Evolutionary conservation across 768 basidiomycete genomes (phyloP), one percentile per base, ranked within the genome.

Genomic region (Podaxis sp.): DNA sequence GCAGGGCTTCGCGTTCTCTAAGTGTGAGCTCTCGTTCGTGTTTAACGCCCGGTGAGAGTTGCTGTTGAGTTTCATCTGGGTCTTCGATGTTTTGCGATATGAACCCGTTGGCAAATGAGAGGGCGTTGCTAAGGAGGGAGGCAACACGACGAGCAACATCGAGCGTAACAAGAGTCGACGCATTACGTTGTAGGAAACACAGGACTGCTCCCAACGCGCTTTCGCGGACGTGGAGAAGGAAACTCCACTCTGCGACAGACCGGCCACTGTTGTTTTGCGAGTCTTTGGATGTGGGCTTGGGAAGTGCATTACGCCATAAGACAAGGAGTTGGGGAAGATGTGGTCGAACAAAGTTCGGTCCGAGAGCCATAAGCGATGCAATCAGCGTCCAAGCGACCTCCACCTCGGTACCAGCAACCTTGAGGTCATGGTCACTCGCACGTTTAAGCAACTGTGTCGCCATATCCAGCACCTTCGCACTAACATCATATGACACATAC

Each of bases 351-450:
- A 98, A 97, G 66, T 93, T 91, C 2, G 91, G 93, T 0, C 95
- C 96, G 5, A 97, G 85, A 2, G 89, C 83, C 91, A 98, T 94
- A 28, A 98, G 75, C 0, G 94, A 88, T 0, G 91, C 87, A 57
- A 99, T 92, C 37, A 90, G 76, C 11, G 88, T 94, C 97, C 97
- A 98, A 0, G 95, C 94, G 0, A 95, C 89, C 68, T 96, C 94
- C 2, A 97, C 87, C 69, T 96, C 94, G 32, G 91, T 79, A 11
- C 83, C 84, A 1, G 93, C 93, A 32, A 91, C 74, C 57, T 85
- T 83, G 48, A 98, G 78, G 61, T 95, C 90, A 69, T 98, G 96
- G 61, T 97, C 95, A 6, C 91, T 91, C 0, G 93, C 90, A 36
- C 89, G 84, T 68, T 96, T 98, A 56, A 99, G 82, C 9, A 99